Conservation (phyloP, 2,329 filamentous ascomycete genomes). For the Aspergillus chevalieri region DNA sequence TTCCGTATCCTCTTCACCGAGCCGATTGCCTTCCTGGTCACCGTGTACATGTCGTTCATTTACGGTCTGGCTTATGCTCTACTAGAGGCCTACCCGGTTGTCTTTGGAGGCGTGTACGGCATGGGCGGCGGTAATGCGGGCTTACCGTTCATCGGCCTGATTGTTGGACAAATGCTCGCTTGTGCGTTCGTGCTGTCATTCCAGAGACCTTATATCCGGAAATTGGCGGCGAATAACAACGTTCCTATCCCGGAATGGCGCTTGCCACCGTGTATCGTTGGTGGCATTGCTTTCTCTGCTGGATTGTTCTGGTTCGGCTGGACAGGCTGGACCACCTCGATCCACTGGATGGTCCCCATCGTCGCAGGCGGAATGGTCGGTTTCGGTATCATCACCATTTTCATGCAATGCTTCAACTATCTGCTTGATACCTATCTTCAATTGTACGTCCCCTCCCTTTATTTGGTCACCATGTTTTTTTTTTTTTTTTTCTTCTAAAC, state of each 20-base stretch:
- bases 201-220: slow-evolving; percentile 11
- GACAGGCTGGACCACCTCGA: slow-evolving; percentile 13
- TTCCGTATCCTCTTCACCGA: slow-evolving; percentile 17
- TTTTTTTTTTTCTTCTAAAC: background rate
- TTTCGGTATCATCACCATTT: slow-evolving; percentile 19
- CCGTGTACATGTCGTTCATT: slow-evolving; percentile 19
- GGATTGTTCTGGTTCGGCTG: slow-evolving; percentile 23
- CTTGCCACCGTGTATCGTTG: slow-evolving; percentile 16
- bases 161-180: slow-evolving; percentile 11
- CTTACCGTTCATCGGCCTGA: slow-evolving; percentile 15
- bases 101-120: slow-evolving; percentile 13
- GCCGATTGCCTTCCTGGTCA: slow-evolving; percentile 20
- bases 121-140: slow-evolving; percentile 11
- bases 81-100: slow-evolving; percentile 16
- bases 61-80: slow-evolving; percentile 17
- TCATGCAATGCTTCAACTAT: slow-evolving; percentile 20
- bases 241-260: slow-evolving; percentile 20
- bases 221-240: slow-evolving; percentile 13
- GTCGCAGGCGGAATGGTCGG: slow-evolving; percentile 15
- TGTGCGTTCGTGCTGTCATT: slow-evolving; percentile 11
- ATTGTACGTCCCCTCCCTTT: slow-evolving; percentile 7
- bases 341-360: slow-evolving; percentile 20
- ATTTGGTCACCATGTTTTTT: background rate
- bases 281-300: slow-evolving; percentile 12
- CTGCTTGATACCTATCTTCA: slow-evolving; percentile 15